Evolutionary conservation across 371 early-diverging fungal genomes (phyloP).

Genomic region (Dinochytrium kinnereticum): DNA sequence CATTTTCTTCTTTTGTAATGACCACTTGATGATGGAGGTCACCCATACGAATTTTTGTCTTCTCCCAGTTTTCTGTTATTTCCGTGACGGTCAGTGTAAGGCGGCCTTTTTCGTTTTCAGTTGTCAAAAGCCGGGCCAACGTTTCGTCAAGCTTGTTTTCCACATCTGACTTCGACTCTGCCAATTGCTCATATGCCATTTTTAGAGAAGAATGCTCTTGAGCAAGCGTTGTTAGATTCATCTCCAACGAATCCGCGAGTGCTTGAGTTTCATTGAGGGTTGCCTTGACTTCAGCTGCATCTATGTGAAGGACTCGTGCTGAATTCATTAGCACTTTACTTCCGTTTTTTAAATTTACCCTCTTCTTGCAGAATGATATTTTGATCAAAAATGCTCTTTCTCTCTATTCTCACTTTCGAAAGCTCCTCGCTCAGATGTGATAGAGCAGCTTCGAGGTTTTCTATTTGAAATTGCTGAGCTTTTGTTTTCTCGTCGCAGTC

Average conservation of each 20-base stretch:
- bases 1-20: conserved; percentile 27
- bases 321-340: background rate
- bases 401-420: background rate
- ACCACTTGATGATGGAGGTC: conserved; percentile 34
- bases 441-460: background rate
- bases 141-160: conserved; percentile 2
- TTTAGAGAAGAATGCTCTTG: background rate
- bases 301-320: background rate
- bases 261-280: conserved; percentile 1
- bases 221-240: background rate
- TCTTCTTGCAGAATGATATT: background rate
- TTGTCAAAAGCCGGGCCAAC: background rate
- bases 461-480: background rate
- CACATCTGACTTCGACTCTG: background rate
- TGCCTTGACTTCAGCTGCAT: too few species aligned
- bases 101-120: conserved; percentile 4
- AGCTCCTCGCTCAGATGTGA: conserved; percentile 1
- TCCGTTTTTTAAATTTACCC: too few species aligned
- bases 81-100: conserved; percentile 3
- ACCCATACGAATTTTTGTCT: conserved; percentile 20
- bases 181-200: background rate
- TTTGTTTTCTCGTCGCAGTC: background rate
- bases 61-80: conserved; percentile 8
- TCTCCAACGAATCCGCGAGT: conserved; percentile 7
- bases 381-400: background rate